These are phyloP conservation scores for Alopecurus myosuroides DNA, from an alignment of 176 grass and related monocot species.

Conservation along the genomic window DNA sequence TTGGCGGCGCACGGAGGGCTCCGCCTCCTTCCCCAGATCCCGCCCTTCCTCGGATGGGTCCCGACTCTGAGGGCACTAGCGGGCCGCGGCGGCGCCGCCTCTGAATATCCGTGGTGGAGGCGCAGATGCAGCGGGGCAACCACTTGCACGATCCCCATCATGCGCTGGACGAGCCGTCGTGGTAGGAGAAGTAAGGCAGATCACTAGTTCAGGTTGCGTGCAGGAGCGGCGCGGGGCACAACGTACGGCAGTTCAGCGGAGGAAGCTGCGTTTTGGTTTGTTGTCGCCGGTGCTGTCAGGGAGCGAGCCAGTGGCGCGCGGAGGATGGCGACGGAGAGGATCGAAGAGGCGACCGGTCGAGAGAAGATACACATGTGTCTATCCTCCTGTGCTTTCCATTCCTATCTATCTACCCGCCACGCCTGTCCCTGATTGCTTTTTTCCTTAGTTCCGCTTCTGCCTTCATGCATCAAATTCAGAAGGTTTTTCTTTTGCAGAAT, in stretches of 20 bases:
- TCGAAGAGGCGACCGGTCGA: too few species aligned
- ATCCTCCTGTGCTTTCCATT: too few species aligned
- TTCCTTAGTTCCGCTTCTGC: too few species aligned
- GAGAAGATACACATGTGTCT: too few species aligned
- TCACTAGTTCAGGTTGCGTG: background rate
- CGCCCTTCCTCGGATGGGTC: slow-evolving; percentile 10
- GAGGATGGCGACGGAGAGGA: background rate
- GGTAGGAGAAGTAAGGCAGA: too few species aligned
- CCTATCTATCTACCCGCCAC: too few species aligned
- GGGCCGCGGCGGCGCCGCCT: background rate
- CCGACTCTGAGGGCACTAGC: background rate
- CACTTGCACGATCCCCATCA: slow-evolving; percentile 10
- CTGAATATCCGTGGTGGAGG: background rate
- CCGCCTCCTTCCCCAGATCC: background rate
- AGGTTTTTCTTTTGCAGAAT: too few species aligned
- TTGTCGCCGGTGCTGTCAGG: background rate
- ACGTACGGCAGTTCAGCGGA: background rate
- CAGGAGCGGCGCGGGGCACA: background rate
- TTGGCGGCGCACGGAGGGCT: background rate
- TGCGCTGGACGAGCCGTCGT: background rate
- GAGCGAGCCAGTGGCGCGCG: background rate
- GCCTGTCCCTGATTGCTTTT: too few species aligned
- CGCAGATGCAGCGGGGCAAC: background rate
- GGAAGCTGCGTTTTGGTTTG: background rate
- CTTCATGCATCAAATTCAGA: too few species aligned